Conservation (phyloP, 2,329 filamentous ascomycete genomes). For the Hypoxylon sp. region DNA sequence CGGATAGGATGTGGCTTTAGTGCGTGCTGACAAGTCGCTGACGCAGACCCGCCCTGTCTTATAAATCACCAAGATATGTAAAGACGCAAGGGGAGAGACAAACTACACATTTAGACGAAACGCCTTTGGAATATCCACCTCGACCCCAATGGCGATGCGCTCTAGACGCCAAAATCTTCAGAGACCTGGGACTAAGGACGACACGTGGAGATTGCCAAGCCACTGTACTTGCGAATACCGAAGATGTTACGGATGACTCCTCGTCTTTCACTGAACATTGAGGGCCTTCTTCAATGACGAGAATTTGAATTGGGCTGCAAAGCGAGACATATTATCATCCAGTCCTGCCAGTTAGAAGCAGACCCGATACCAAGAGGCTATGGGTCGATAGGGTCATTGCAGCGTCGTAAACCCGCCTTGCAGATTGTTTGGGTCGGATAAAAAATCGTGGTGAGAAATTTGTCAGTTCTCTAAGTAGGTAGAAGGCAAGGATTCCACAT, state of each 20-base stretch:
- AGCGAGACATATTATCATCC: slow-evolving; percentile 4
- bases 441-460: slow-evolving; percentile 13
- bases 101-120: slow-evolving; percentile 15
- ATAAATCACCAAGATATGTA: slow-evolving; percentile 30
- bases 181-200: slow-evolving; percentile 18
- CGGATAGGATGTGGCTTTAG: slow-evolving; percentile 20
- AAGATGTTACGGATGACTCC: slow-evolving; percentile 9
- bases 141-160: slow-evolving; percentile 12
- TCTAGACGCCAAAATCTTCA: slow-evolving; percentile 17
- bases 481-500: slow-evolving; percentile 4
- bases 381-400: background rate
- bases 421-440: slow-evolving; percentile 10
- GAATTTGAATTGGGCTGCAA: slow-evolving; percentile 5
- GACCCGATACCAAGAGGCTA: slow-evolving; percentile 6
- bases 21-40: slow-evolving; percentile 38
- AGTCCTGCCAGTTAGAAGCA: background rate
- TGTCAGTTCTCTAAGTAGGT: slow-evolving; percentile 4
- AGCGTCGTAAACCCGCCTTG: slow-evolving; percentile 7
- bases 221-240: slow-evolving; percentile 14
- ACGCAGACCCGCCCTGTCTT: slow-evolving; percentile 23
- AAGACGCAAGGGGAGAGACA: slow-evolving; percentile 15
- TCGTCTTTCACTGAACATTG: slow-evolving; percentile 4
- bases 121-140: slow-evolving; percentile 4
- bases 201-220: slow-evolving; percentile 36
- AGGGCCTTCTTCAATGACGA: background rate